Evolutionary conservation across 257 asterid genomes (phyloP), one percentile per base, ranked within the genome.

Genomic region (Paraleonurus japonicus): DNA sequence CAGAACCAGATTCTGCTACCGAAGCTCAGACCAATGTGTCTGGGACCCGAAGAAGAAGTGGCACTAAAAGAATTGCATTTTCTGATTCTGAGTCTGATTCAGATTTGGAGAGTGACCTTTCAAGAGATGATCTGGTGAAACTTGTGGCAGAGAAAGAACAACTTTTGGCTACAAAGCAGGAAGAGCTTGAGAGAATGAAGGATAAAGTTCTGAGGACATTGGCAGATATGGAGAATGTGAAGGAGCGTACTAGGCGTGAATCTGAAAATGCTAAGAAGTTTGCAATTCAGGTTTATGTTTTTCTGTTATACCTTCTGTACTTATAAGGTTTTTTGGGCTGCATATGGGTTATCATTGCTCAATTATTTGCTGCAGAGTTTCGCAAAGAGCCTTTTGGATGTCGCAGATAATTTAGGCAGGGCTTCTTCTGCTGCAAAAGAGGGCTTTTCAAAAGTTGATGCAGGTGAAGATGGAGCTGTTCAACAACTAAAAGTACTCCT

Each of bases 351-450:
- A 7, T 70, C 48, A 7, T 67, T 59, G 74, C 60, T 45, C 53
- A 61, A 39, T 19, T 35, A 64, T 55, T 54, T 20, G 35, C 67
- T 80, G 78, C 87, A 95, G 99, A 88, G 85, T 77, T 92, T 95
- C 66, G 96, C 95, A 28, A 95, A 87, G 78, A 70, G 85, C 73
- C 87, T 92, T 77, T 69, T 80, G 69, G 80, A 80, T 74, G 86
- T 82, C 4, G 80, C 86, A 4, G 86, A 82, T 73, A 75, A 92
- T 80, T 78, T 95, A 82, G 79, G 84, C 5, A 86, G 96, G 85
- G 96, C 98, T 82, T 88, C 95, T 39, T 81, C 92, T 75, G 87
- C 91, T 67, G 98, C 95, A 59, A 95, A 88, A 84, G 94, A 81
- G 66, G 87, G 96, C 76, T 92, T 81, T 55, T 79, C 88, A 2